phyloP scores from a whole-genome alignment of 2,329 filamentous ascomycete genomes.

The Penicillium sp. region DNA sequence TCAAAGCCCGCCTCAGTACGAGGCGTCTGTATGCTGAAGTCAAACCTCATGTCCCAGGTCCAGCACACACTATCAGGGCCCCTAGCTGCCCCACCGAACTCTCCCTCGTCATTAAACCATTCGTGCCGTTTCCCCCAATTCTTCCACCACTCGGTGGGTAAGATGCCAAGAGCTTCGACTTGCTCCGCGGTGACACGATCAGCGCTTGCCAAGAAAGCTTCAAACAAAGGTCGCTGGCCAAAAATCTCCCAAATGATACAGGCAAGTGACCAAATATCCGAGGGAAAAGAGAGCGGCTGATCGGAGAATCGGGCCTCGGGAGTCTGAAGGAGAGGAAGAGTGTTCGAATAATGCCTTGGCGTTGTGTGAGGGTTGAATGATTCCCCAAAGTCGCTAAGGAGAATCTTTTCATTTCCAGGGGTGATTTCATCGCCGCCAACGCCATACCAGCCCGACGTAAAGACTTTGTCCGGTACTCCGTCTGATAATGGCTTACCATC shows the following conservation, averaged over 20 bases:
- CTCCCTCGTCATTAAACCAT: slow-evolving; percentile 22
- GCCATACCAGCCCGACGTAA: slow-evolving; percentile 16
- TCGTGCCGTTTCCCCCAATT: slow-evolving; percentile 21
- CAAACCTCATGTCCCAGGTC: slow-evolving; percentile 19
- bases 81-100: neutral
- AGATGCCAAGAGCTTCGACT: slow-evolving; percentile 29
- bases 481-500: slow-evolving; percentile 22
- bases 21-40: slow-evolving; percentile 27
- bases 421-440: slow-evolving; percentile 20
- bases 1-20: slow-evolving; percentile 22
- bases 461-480: slow-evolving; percentile 20
- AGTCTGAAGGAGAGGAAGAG: slow-evolving; percentile 29
- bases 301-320: slow-evolving; percentile 41
- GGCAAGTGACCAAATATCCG: slow-evolving; percentile 43
- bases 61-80: slow-evolving; percentile 2
- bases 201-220: slow-evolving; percentile 20
- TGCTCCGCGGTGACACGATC: slow-evolving; percentile 31
- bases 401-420: slow-evolving; percentile 21
- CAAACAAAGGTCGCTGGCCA: slow-evolving; percentile 30
- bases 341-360: slow-evolving; percentile 20
- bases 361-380: slow-evolving; percentile 23
- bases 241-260: slow-evolving; percentile 43
- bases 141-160: slow-evolving; percentile 29
- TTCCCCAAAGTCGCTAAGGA: slow-evolving; percentile 33
- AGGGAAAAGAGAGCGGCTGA: slow-evolving; percentile 36